Evolutionary conservation across 805 yeast species (phyloP), one percentile per base, ranked within the genome.

Genomic region (Lachancea sp.): DNA sequence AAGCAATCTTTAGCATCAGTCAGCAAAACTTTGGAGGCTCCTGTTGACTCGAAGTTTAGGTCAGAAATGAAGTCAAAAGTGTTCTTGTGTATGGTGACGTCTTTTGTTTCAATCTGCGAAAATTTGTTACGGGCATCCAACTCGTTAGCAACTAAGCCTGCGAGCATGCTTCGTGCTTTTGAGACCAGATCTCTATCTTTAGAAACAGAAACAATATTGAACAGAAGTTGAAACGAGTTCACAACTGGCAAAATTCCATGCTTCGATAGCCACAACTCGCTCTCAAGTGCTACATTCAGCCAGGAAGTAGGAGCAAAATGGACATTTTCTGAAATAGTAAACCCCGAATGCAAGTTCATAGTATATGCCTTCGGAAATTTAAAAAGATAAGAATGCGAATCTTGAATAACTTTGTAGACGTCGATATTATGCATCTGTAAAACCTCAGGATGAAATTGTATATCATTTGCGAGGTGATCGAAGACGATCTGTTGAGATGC

Each of bases 321-420:
- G 2, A 72, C 75, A 25, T 70, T 67, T 56, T 82, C 84, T 38
- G 74, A 70, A 5, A 80, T 56, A 30, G 70, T 69, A 37, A 76
- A 68, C 0, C 87, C 88, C 12, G 75, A 55, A 0, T 80, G 75
- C 3, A 79, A 53, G 4, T 56, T 61, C 11, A 77, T 56, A 1
- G 80, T 64, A 52, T 75, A 80, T 0, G 74, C 52, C 40, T 68
- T 67, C 0, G 89, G 87, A 47, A 63, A 77, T 41, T 71, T 77
- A 43, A 80, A 63, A 5, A 83, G 60, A 41, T 70, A 68, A 25
- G 82, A 83, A 1, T 85, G 84, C 0, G 80, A 77, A 28, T 65
- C 66, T 54, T 82, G 89, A n/a, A 68, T 54, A 0, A 74, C 61
- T 5, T 72, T 68, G 32, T 67, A 61, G 19, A 66, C 72, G 4